Evolutionary conservation across 2,329 filamentous ascomycete genomes (phyloP), one percentile per base, ranked within the genome.

Genomic region (Epichloe gansuensis): DNA sequence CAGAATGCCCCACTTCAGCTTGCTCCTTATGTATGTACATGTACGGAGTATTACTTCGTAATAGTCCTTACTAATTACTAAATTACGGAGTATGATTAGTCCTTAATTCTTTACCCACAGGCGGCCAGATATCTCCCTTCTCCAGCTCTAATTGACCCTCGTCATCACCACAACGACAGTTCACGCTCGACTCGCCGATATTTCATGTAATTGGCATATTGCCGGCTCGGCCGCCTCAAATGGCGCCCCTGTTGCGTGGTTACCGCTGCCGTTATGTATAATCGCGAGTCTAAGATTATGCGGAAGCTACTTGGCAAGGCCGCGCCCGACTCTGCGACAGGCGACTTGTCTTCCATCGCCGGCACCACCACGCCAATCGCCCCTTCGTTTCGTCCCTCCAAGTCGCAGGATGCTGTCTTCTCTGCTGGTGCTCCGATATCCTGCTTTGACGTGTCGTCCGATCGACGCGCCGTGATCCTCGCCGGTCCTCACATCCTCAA

Each of bases 401-500:
- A 73, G 56, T 77, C 80, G 8, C 81, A 82, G 57, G 75, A 82
- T 57, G 76, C 74, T 41, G 65, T 73, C 11, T 78, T 80, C 58
- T 60, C 69, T 12, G 75, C 75, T 1, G 71, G 73, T 34, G 72
- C 69, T 1, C 78, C 81, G 5, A 75, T 84, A 35, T 65, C 75
- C 41, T 78, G 76, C 58, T 69, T 85, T 58, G 81, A 83, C 61
- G 72, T 73, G 37, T 79, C 80, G 1, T 71, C 76, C 52, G 78
- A 83, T 60, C 75, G 76, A 52, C 72, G 72, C 37, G 69, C 72
- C 45, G 79, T 76, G 37, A 73, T 83, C 3, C 68, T 85, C 43
- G 81, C 74, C 7, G 79, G 81, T 5, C 71, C 64, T 5, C 78
- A 83, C 57, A 71, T 83, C 25, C 76, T 85, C 54, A 82, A 82